phyloP scores from a whole-genome alignment of 192 early-diverging fungal species.

The Glomus cerebriforme region DNA sequence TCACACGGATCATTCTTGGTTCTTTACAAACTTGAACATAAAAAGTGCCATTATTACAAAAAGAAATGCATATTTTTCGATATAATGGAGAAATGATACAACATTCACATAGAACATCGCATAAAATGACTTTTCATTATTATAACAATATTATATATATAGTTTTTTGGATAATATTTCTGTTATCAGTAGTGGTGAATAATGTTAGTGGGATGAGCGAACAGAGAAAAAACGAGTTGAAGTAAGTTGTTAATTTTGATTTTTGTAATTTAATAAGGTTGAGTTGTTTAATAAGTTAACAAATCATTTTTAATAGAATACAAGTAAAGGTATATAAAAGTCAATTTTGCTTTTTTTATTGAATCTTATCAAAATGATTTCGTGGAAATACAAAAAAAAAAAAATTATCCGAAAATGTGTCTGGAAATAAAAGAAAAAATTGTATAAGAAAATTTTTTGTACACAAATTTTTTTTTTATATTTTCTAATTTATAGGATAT shows the following conservation, averaged over 20 bases:
- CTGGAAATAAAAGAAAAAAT: too few relatives aligned
- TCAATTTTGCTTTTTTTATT: too few relatives aligned
- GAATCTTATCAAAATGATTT: too few relatives aligned
- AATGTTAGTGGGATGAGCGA: not conserved
- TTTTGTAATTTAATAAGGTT: not conserved
- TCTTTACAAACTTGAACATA: too few relatives aligned
- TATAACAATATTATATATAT: not conserved
- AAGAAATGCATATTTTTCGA: too few relatives aligned
- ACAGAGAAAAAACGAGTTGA: not conserved
- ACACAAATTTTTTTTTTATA: too few relatives aligned
- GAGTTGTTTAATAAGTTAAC: not conserved
- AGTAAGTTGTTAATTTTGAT: not conserved
- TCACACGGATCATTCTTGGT: too few relatives aligned
- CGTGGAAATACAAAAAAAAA: too few relatives aligned
- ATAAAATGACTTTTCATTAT: not conserved
- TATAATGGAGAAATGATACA: not conserved
- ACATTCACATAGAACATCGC: not conserved
- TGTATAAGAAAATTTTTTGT: not conserved
- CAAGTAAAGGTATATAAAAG: not conserved
- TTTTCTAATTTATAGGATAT: conserved; percentile 48
- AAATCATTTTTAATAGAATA: not conserved
- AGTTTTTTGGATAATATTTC: not conserved
- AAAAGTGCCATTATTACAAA: too few relatives aligned
- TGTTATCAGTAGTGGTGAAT: not conserved
- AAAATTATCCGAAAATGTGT: too few relatives aligned